A percentile compares a stretch with the other conserved stretches of the same genome.
Conservation (phyloP, 257 asterid species). For the Solanum habrochaites region DNA sequence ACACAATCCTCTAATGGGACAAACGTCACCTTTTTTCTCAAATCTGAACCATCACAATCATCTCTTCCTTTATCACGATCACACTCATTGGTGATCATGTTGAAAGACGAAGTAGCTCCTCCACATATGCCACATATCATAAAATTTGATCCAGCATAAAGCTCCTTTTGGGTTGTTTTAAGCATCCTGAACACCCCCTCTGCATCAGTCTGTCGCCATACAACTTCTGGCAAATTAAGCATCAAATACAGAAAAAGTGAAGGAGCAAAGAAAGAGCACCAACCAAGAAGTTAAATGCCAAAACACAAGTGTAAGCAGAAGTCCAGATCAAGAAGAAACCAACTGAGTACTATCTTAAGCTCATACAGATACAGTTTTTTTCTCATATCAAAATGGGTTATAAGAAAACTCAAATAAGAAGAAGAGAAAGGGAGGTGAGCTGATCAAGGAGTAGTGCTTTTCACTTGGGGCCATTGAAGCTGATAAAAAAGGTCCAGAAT, state of each 20-base stretch:
- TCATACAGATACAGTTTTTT: neutral
- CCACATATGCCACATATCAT: conserved; percentile 90
- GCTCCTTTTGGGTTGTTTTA: conserved; percentile 34
- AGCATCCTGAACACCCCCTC: conserved; percentile 64
- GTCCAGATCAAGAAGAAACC: neutral
- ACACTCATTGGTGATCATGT: conserved; percentile 37
- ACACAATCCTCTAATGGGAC: neutral
- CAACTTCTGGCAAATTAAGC: neutral
- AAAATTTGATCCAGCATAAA: conserved; percentile 31
- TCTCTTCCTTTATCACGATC: conserved; percentile 16
- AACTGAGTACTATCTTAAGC: neutral
- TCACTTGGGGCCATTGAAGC: neutral
- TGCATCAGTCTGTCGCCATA: conserved; percentile 59
- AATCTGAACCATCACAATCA: conserved; percentile 34
- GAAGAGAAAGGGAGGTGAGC: neutral
- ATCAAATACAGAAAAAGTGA: neutral
- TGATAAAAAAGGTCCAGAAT: neutral
- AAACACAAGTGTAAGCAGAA: neutral
- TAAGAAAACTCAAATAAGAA: neutral
- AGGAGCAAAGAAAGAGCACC: neutral
- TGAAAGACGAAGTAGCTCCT: conserved; percentile 57
- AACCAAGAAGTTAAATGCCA: neutral
- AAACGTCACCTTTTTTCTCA: conserved; percentile 35
- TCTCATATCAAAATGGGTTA: neutral
- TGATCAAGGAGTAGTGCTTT: neutral